A percentile compares a stretch with the other conserved stretches of the same genome.
Conservation (phyloP, 2,329 filamentous ascomycete species). For the Cladobotryum protrusum region DNA sequence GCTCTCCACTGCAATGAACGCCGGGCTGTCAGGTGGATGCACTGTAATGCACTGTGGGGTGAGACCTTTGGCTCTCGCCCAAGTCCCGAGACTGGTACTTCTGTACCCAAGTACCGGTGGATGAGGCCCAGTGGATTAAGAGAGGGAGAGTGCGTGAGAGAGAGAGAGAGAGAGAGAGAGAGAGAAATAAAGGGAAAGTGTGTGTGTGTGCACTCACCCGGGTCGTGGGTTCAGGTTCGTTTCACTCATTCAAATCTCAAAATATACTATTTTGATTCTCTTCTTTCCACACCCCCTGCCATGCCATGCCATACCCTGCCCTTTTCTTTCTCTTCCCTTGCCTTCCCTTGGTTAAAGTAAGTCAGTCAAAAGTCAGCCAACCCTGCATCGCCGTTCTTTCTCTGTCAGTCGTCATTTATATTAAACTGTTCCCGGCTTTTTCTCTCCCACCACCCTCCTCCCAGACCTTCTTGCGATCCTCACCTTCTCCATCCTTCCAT, state of each 20-base stretch:
- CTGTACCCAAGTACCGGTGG: slow-evolving; percentile 5
- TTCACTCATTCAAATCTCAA: slow-evolving; percentile 13
- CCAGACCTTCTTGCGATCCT: slow-evolving; percentile 25
- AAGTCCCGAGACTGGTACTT: slow-evolving; percentile 7
- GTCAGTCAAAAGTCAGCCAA: neutral
- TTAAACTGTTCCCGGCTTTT: slow-evolving; percentile 4
- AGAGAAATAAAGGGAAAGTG: too few species aligned
- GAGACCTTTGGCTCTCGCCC: slow-evolving; percentile 4
- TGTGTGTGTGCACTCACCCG: neutral
- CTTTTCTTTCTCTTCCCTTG: too few species aligned
- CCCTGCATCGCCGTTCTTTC: neutral
- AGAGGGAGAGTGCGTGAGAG: too few species aligned
- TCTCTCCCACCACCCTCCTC: slow-evolving; percentile 11
- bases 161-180: too few species aligned
- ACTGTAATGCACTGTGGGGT: slow-evolving; percentile 9
- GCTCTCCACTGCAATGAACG: slow-evolving; percentile 9
- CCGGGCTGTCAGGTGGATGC: neutral
- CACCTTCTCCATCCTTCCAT: slow-evolving; percentile 11
- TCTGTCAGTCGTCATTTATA: slow-evolving; percentile 1
- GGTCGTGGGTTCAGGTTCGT: slow-evolving; percentile 12
- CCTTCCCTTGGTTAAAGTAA: too few species aligned
- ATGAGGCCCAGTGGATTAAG: neutral
- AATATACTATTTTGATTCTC: slow-evolving; percentile 13
- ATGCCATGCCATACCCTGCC: too few species aligned
- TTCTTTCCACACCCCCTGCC: slow-evolving; percentile 5